Percentiles rank a stretch among this genome's conserved stretches.
Evolutionary conservation across 352 stramenopile genomes (phyloP).

Genomic region (Globisporangium orthogonon): DNA sequence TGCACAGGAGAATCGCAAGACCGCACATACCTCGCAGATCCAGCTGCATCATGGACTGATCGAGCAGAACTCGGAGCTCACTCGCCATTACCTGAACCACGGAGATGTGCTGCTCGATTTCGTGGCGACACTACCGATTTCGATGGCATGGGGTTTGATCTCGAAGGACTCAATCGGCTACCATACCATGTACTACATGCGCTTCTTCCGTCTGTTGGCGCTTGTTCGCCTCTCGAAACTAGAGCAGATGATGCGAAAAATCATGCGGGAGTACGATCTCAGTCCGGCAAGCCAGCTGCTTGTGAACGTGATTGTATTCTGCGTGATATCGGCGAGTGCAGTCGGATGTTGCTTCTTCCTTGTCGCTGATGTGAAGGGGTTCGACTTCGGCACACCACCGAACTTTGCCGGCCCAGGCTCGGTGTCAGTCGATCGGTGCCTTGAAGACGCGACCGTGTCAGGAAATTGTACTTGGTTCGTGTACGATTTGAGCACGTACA

Average conservation of each 20-base stretch:
- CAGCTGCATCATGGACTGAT: constrained; percentile 3
- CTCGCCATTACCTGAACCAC: constrained; percentile 33
- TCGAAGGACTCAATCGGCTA: constrained; percentile 32
- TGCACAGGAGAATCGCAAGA: neutral
- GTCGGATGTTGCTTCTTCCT: constrained; percentile 58
- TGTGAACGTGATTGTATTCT: constrained; percentile 35
- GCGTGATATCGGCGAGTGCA: constrained; percentile 33
- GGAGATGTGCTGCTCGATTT: constrained; percentile 30
- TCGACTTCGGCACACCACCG: constrained; percentile 34
- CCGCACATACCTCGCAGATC: too few relatives aligned
- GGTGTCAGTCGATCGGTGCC: constrained; percentile 7
- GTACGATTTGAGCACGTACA: constrained; percentile 54
- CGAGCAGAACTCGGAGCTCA: constrained; percentile 15
- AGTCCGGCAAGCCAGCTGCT: constrained; percentile 33
- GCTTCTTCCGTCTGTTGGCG: constrained; percentile 40
- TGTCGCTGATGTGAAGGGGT: constrained; percentile 31
- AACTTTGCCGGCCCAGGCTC: constrained; percentile 9
- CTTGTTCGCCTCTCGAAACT: constrained; percentile 41
- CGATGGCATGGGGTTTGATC: constrained; percentile 55
- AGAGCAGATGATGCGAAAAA: constrained; percentile 13
- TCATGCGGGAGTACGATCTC: constrained; percentile 44
- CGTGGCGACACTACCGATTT: constrained; percentile 25
- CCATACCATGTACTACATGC: constrained; percentile 15
- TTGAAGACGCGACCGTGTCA: constrained; percentile 22
- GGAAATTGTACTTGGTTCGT: constrained; percentile 76